phyloP scores from a whole-genome alignment of 2,329 filamentous ascomycete species.

The Stemphylium beticola region DNA sequence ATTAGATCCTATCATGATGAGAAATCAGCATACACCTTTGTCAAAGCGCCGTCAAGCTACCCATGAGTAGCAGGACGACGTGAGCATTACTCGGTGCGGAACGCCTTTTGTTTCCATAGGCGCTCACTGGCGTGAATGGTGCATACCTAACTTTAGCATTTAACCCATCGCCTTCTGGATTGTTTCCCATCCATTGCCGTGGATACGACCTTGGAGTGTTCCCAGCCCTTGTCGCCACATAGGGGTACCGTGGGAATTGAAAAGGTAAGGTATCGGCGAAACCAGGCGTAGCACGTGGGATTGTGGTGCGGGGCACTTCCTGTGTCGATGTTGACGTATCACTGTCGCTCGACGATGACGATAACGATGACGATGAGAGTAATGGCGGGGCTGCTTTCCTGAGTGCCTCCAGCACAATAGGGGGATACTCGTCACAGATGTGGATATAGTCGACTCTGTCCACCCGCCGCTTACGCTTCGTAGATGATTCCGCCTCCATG shows the following conservation, averaged over 20 bases:
- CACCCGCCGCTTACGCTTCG: not conserved
- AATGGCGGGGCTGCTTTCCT: slow-evolving; percentile 7
- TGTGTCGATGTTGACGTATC: slow-evolving; percentile 18
- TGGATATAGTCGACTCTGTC: slow-evolving; percentile 28
- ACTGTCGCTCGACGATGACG: slow-evolving; percentile 18
- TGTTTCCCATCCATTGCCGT: slow-evolving; percentile 17
- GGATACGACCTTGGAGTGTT: slow-evolving; percentile 17
- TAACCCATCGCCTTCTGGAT: not conserved
- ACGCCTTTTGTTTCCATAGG: slow-evolving; percentile 14
- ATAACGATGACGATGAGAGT: slow-evolving; percentile 11
- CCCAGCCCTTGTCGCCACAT: slow-evolving; percentile 10
- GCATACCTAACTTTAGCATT: slow-evolving; percentile 25
- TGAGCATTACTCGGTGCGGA: slow-evolving; percentile 32
- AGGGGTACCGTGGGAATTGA: slow-evolving; percentile 16
- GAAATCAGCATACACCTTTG: slow-evolving; percentile 5
- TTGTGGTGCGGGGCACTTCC: slow-evolving; percentile 28
- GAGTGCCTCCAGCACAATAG: slow-evolving; percentile 20
- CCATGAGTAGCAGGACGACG: slow-evolving; percentile 11
- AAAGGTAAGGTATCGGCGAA: slow-evolving; percentile 10
- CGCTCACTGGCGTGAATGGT: slow-evolving; percentile 17
- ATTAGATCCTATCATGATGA: slow-evolving; percentile 11
- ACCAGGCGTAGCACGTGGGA: slow-evolving; percentile 20
- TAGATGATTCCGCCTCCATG: not conserved
- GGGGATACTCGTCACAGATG: slow-evolving; percentile 30
- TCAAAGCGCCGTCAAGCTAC: slow-evolving; percentile 22